Conservation (phyloP, 2,329 filamentous ascomycete genomes). For the Trichoderma simmonsii region DNA sequence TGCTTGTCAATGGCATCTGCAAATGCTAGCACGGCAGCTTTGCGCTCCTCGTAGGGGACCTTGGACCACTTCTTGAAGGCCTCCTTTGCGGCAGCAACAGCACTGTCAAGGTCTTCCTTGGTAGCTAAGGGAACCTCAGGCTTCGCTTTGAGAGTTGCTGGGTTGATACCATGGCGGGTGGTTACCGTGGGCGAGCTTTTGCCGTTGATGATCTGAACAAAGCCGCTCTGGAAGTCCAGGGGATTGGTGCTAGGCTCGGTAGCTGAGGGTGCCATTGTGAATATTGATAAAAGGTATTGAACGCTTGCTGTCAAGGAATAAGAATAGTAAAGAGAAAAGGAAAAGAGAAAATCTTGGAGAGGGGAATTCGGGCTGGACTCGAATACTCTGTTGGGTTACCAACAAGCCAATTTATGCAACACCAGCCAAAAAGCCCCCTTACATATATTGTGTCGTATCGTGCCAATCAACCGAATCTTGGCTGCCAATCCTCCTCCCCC, state of each 20-base stretch:
- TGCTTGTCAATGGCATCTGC: conserved; percentile 29
- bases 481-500: not conserved
- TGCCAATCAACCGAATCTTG: not conserved
- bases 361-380: not conserved
- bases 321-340: not conserved
- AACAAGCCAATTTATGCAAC: not conserved
- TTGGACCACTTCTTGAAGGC: conserved; percentile 32
- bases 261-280: conserved; percentile 7
- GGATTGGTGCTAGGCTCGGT: not conserved
- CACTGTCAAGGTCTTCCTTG: conserved; percentile 29
- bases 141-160: conserved; percentile 32
- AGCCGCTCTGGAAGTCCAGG: not conserved
- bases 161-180: conserved; percentile 28
- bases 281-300: not conserved
- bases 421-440: not conserved
- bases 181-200: conserved; percentile 21
- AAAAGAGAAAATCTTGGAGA: not conserved
- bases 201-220: conserved; percentile 25
- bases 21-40: conserved; percentile 23
- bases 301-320: not conserved
- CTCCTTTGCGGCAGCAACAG: conserved; percentile 27
- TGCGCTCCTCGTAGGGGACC: conserved; percentile 27
- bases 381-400: not conserved
- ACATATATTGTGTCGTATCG: not conserved
- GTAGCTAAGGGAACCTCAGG: conserved; percentile 30